Evolutionary conservation across 129 eudicot genomes (phyloP), one percentile per base, ranked within the genome.

Genomic region (Silybum marianum): DNA sequence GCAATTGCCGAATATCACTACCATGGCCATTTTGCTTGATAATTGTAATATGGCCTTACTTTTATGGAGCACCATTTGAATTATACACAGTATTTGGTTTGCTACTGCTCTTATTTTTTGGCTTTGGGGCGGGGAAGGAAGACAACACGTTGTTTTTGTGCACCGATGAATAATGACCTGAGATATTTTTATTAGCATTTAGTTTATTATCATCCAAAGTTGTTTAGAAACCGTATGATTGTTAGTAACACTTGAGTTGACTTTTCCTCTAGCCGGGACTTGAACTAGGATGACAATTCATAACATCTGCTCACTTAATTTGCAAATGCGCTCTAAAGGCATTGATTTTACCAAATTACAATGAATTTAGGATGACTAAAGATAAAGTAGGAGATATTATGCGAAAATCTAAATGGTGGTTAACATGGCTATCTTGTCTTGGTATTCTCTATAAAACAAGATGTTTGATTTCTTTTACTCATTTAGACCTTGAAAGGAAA

Each of bases 331-430:
- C 19, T 60, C 3, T 62, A 19, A 62, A 19, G 68, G 68, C 68
- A 7, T n/a, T 19, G 24, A n/a, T 62, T 62, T 62, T 62, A 16
- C 62, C 62, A 51, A 51, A 16, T 51, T 51, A 51, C 65, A 28
- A 18, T 51, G 67, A 44, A 46, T 74, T 74, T 44, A 74, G 54
- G 67, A 74, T 46, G 66, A 44, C 24, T 25, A 16, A 16, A 24
- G 18, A 74, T 44, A 74, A 74, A 13, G 23, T 14, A 74, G 40
- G 67, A 46, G 48, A 44, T 74, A 46, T 74, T 48, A 58, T 65
- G 28, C 7, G 9, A 65, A 65, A 65, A 13, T 22, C 14, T 65
- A 65, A 65, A 19, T 22, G 69, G 69, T 21, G 23, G 69, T 65
- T 22, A 65, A 22, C 26, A 65, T 65, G 69, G 26, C 69, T 65